Percentiles rank a stretch among this genome's conserved stretches.
These are phyloP conservation scores for Wickerhamiella cacticola DNA, from an alignment of 805 yeast species.

Conservation along the genomic window DNA sequence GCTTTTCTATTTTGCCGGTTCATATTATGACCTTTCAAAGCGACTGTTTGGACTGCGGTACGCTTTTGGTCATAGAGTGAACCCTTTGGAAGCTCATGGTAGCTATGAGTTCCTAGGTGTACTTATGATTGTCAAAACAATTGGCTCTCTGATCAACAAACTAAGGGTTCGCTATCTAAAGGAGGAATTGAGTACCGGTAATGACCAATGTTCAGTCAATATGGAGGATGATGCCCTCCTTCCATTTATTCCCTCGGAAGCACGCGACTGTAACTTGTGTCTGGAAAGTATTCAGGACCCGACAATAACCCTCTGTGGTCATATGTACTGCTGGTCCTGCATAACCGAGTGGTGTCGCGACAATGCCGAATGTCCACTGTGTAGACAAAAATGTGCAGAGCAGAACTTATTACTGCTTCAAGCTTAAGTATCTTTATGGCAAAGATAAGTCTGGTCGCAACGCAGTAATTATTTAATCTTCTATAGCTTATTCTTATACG, in stretches of 20 bases:
- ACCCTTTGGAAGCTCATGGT: conserved; percentile 25
- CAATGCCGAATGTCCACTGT: conserved; percentile 80
- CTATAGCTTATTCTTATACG: neutral
- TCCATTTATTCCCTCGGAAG: conserved; percentile 55
- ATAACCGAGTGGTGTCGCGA: conserved; percentile 83
- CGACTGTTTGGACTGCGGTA: conserved; percentile 71
- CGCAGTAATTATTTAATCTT: neutral
- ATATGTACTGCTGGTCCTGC: conserved; percentile 85
- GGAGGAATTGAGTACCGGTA: conserved; percentile 15
- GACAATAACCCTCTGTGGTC: conserved; percentile 82
- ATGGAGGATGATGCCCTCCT: conserved; percentile 45
- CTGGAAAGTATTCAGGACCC: conserved; percentile 71
- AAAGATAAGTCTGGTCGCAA: too few species aligned
- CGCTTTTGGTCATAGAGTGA: conserved; percentile 32
- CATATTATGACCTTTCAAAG: conserved; percentile 66
- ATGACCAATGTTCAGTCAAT: conserved; percentile 20
- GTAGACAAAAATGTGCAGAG: conserved; percentile 57
- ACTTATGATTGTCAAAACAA: conserved; percentile 27
- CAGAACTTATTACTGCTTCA: conserved; percentile 51
- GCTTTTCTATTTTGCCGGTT: conserved; percentile 68
- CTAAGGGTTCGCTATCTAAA: conserved; percentile 12
- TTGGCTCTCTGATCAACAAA: conserved; percentile 16
- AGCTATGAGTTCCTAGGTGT: conserved; percentile 61
- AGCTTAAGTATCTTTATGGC: conserved; percentile 6
- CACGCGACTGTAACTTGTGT: conserved; percentile 77